Percentiles rank a stretch among this genome's conserved stretches.
Evolutionary conservation across 371 early-diverging fungal species (phyloP).

Genomic region (Syncephalastrum monosporum): DNA sequence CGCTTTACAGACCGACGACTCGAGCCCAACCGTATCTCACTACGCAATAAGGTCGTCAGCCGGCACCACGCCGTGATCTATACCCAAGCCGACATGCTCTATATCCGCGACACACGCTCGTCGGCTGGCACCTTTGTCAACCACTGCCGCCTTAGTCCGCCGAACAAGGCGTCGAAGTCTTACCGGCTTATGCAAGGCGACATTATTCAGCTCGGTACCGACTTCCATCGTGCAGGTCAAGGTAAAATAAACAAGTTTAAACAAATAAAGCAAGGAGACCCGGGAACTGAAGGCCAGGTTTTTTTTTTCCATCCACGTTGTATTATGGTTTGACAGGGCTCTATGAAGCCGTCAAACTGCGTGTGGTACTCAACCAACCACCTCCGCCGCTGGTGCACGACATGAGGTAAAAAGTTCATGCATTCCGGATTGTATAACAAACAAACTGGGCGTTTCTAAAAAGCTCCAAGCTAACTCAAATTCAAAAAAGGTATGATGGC

Average conservation of each 20-base stretch:
- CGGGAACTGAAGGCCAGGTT: not conserved
- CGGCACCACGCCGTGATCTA: slow-evolving; percentile 22
- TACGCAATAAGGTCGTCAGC: slow-evolving; percentile 24
- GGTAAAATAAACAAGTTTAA: slow-evolving; percentile 42
- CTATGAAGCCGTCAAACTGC: no score
- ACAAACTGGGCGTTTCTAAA: no score
- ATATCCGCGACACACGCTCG: slow-evolving; percentile 86
- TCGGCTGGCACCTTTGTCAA: slow-evolving; percentile 97
- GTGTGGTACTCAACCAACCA: slow-evolving; percentile 4
- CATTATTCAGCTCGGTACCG: slow-evolving; percentile 90
- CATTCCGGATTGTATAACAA: not conserved
- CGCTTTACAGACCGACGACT: slow-evolving; percentile 69
- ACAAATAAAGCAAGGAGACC: not conserved
- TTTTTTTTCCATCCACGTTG: not conserved
- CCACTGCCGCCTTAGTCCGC: slow-evolving; percentile 80
- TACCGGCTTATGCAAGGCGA: slow-evolving; percentile 85
- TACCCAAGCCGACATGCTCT: slow-evolving; percentile 51
- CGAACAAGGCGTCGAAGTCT: slow-evolving; percentile 79
- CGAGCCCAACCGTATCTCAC: slow-evolving; percentile 57
- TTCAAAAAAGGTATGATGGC: no score
- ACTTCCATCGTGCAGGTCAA: slow-evolving; percentile 90
- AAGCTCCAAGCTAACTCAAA: no score
- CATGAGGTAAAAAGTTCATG: slow-evolving; percentile 1
- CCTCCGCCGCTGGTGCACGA: not conserved
- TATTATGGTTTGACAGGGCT: not conserved